Conservation (phyloP, 1,284 basidiomycete genomes). For the Ceratobasidium sp. region DNA sequence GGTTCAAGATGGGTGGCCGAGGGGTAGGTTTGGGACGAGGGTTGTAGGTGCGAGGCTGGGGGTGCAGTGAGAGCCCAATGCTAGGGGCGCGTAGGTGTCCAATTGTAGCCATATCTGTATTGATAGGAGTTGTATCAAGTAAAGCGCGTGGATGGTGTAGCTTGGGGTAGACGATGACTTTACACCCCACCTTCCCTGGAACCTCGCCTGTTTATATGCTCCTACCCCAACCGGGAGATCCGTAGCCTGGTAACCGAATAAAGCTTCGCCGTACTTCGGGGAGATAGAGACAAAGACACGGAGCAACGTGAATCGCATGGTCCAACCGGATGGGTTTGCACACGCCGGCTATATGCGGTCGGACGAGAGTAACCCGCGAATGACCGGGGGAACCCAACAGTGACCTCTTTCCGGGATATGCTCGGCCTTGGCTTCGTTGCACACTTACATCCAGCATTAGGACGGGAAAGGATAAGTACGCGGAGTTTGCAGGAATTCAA, state of each 20-base stretch:
- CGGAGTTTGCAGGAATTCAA: too few species aligned
- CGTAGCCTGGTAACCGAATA: not conserved
- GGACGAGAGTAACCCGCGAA: not conserved
- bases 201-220: not conserved
- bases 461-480: too few species aligned
- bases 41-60: not conserved
- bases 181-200: too few species aligned
- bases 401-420: too few species aligned
- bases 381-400: conserved; percentile 1
- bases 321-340: not conserved
- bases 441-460: too few species aligned
- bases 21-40: not conserved
- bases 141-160: not conserved
- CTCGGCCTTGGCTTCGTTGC: too few species aligned
- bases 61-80: not conserved
- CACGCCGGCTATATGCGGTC: conserved; percentile 6
- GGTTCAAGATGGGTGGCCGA: conserved; percentile 1
- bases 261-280: not conserved
- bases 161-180: too few species aligned
- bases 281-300: not conserved
- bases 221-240: not conserved
- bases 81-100: not conserved
- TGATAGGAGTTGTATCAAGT: not conserved
- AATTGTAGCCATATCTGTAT: conserved; percentile 9
- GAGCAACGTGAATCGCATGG: not conserved